phyloP scores from a whole-genome alignment of 129 eudicot species.

The Centaurea solstitialis region DNA sequence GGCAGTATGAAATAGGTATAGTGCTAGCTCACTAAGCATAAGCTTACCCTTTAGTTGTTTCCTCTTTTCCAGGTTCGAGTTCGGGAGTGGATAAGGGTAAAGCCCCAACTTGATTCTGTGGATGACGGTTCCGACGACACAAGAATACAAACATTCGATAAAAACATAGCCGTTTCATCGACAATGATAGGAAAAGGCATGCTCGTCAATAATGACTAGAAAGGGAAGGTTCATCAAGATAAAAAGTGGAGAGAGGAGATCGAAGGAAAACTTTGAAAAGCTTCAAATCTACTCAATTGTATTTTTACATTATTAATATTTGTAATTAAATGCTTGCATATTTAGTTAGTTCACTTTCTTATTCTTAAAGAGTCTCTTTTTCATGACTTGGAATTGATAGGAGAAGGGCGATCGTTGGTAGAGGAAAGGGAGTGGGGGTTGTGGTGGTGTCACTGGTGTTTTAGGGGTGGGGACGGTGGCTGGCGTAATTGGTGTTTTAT shows the following conservation, averaged over 20 bases:
- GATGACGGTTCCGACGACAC: too few relatives aligned
- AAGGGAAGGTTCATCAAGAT: not conserved
- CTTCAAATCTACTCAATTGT: not conserved
- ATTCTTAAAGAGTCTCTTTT: too few relatives aligned
- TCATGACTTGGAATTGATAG: not conserved
- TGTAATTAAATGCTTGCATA: not conserved
- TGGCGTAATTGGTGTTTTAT: not conserved
- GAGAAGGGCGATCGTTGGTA: not conserved
- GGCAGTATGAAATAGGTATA: too few relatives aligned
- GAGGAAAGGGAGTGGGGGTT: not conserved
- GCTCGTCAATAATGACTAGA: not conserved
- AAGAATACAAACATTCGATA: too few relatives aligned
- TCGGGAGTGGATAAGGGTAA: too few relatives aligned
- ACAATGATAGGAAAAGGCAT: not conserved
- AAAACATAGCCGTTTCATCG: not conserved
- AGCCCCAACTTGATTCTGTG: too few relatives aligned
- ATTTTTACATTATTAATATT: not conserved
- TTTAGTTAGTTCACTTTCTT: too few relatives aligned
- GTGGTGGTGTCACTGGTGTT: not conserved
- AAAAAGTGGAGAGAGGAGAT: not conserved
- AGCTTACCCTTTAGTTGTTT: too few relatives aligned
- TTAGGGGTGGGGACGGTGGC: not conserved
- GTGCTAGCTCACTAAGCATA: too few relatives aligned
- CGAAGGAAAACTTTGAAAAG: not conserved
- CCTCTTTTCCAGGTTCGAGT: too few relatives aligned